These are phyloP conservation scores for Suillus americanus DNA, from an alignment of 768 basidiomycete genomes.

Conservation along the genomic window DNA sequence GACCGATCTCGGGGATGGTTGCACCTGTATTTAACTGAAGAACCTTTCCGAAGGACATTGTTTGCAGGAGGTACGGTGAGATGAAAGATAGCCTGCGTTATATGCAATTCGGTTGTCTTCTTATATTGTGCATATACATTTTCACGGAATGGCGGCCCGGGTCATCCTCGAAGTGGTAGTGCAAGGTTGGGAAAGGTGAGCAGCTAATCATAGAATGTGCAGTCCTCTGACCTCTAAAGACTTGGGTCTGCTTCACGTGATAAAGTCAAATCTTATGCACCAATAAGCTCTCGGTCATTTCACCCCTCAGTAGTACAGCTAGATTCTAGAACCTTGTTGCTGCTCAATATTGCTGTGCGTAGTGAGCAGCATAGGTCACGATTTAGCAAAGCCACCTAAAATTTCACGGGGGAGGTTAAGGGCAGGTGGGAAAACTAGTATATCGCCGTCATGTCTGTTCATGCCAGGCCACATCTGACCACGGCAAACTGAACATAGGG, in stretches of 20 bases:
- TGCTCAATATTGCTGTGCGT: background rate
- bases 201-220: background rate
- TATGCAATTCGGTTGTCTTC: background rate
- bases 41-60: constrained; percentile 43
- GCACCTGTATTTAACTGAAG: constrained; percentile 47
- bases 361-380: background rate
- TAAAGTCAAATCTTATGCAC: background rate
- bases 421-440: background rate
- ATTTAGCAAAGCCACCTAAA: background rate
- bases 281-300: background rate
- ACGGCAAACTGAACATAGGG: background rate
- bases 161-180: background rate
- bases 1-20: constrained; percentile 71
- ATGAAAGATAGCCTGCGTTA: background rate
- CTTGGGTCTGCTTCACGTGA: background rate
- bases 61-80: background rate
- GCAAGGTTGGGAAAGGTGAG: background rate
- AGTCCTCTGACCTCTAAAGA: background rate
- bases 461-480: background rate
- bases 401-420: background rate
- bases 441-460: background rate
- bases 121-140: constrained; percentile 2
- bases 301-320: background rate
- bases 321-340: background rate
- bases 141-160: constrained; percentile 1